These are phyloP conservation scores for Phialophora verrucosa DNA, from an alignment of 2,329 filamentous ascomycete genomes.

Conservation along the genomic window DNA sequence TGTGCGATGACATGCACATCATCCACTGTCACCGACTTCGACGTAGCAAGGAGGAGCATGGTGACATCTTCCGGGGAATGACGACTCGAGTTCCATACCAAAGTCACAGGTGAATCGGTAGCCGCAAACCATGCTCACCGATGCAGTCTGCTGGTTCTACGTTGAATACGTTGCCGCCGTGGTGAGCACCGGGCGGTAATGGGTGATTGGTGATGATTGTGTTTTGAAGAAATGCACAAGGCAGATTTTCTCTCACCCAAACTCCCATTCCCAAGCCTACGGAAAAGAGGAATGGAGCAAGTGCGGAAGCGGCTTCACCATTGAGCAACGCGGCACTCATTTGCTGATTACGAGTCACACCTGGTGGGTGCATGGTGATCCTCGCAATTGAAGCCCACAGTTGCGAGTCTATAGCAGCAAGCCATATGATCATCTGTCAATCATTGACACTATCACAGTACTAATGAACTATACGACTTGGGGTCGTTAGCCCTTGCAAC, in stretches of 20 bases:
- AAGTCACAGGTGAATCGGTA: slow-evolving; percentile 17
- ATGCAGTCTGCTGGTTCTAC: neutral
- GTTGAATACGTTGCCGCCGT: neutral
- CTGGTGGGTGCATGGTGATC: neutral
- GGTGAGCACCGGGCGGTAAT: neutral
- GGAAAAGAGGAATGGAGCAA: neutral
- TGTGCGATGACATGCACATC: slow-evolving; percentile 15
- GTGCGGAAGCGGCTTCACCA: neutral
- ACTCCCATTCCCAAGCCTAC: no score
- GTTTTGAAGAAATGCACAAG: neutral
- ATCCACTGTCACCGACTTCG: slow-evolving; percentile 20
- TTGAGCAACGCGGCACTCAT: neutral
- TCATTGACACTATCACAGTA: neutral
- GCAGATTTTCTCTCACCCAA: neutral
- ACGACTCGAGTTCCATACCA: neutral
- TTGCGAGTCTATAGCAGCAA: neutral
- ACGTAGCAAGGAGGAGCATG: slow-evolving; percentile 11
- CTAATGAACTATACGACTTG: neutral
- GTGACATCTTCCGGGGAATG: slow-evolving; percentile 15
- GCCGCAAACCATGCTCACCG: neutral
- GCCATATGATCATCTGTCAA: neutral
- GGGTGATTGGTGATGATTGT: neutral
- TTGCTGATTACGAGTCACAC: neutral
- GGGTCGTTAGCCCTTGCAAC: neutral
- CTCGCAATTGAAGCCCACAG: neutral